Conservation (phyloP, 1,284 basidiomycete genomes). For the Stygiomarasmius scandens region DNA sequence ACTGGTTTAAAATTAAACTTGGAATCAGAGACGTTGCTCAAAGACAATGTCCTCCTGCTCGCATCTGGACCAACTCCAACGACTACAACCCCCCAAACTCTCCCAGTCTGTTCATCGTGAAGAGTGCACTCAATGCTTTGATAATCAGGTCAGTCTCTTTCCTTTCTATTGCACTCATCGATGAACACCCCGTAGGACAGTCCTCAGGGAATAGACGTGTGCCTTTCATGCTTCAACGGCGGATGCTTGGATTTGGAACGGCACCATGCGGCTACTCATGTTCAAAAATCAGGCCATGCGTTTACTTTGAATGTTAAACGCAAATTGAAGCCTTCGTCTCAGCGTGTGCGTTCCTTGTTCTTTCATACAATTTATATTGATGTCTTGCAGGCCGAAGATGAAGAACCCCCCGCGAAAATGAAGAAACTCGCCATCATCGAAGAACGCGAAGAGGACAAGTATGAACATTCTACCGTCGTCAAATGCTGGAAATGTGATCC, state of each 20-base stretch:
- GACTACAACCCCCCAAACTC: slow-evolving; percentile 40
- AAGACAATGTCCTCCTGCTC: slow-evolving; percentile 18
- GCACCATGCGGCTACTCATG: slow-evolving; percentile 76
- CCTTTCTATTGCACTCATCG: not conserved
- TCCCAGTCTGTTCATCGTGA: slow-evolving; percentile 73
- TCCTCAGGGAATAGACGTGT: slow-evolving; percentile 84
- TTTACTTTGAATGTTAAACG: slow-evolving; percentile 87
- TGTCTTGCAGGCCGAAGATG: slow-evolving; percentile 50
- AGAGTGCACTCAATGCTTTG: slow-evolving; percentile 96
- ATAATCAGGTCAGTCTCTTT: slow-evolving; percentile 71
- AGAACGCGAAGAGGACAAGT: slow-evolving; percentile 88
- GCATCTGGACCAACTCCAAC: slow-evolving; percentile 40
- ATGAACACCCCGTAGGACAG: slow-evolving; percentile 54
- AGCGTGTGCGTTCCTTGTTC: slow-evolving; percentile 56
- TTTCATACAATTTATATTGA: not conserved
- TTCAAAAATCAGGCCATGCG: slow-evolving; percentile 70
- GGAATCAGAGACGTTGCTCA: not conserved
- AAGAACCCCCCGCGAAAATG: slow-evolving; percentile 83
- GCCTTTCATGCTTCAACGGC: slow-evolving; percentile 93
- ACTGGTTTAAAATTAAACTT: not conserved
- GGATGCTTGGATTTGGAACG: slow-evolving; percentile 70
- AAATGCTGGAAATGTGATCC: slow-evolving; percentile 80
- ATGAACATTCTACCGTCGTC: slow-evolving; percentile 68
- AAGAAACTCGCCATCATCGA: slow-evolving; percentile 89
- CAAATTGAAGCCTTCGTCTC: slow-evolving; percentile 64